phyloP scores from a whole-genome alignment of 441 rosid species.

The Hura crepitans region DNA sequence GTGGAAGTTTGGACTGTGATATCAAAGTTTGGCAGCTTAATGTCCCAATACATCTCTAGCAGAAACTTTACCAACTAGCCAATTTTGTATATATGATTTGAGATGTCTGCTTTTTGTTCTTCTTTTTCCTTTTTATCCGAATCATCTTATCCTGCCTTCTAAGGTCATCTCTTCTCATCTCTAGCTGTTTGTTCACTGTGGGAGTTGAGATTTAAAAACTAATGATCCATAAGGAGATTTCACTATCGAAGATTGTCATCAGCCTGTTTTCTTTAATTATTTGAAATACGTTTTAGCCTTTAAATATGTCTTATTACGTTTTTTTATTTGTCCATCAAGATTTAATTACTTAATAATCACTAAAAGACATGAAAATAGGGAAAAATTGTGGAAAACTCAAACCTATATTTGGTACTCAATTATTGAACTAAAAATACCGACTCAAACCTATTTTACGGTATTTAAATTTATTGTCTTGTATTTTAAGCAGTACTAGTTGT shows the following conservation, averaged over 20 bases:
- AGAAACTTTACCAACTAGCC: background rate
- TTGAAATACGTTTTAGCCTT: background rate
- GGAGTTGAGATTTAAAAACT: background rate
- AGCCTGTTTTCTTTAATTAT: background rate
- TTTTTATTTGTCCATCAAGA: background rate
- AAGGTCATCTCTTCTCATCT: background rate
- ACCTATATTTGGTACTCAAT: background rate
- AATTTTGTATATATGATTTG: constrained; percentile 6
- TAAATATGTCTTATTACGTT: background rate
- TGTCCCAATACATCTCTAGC: constrained; percentile 34
- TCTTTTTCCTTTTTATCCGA: background rate
- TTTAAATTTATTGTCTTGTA: background rate
- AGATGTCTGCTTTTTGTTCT: background rate
- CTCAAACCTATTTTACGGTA: no score
- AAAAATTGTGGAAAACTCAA: no score
- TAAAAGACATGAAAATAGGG: background rate
- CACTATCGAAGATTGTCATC: background rate
- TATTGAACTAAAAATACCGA: background rate
- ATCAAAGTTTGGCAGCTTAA: constrained; percentile 72
- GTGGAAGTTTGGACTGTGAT: constrained; percentile 86
- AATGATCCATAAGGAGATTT: constrained; percentile 1
- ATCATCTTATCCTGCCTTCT: background rate
- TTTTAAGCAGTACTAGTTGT: no score
- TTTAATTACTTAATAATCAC: background rate
- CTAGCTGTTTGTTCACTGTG: background rate